Evolutionary conservation across 2,329 filamentous ascomycete species (phyloP).

Genomic region (Fonsecaea monophora): DNA sequence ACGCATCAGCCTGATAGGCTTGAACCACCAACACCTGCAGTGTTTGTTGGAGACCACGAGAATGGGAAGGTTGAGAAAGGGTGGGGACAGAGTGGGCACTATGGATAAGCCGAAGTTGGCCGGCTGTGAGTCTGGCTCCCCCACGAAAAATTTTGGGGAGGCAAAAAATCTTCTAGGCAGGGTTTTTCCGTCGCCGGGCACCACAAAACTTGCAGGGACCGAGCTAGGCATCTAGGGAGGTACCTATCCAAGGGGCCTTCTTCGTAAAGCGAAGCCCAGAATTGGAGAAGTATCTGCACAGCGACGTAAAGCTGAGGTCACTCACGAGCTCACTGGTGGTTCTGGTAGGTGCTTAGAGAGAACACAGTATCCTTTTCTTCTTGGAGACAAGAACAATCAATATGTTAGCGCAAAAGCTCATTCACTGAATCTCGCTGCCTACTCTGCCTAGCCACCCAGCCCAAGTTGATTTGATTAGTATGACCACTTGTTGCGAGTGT

Average conservation of each 20-base stretch:
- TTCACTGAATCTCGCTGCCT: not conserved
- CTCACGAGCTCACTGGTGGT: not conserved
- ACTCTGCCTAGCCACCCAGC: slow-evolving; percentile 10
- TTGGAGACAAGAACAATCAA: slow-evolving; percentile 2
- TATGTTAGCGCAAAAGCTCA: not conserved
- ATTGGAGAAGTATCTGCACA: slow-evolving; percentile 4
- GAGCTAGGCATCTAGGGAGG: not conserved
- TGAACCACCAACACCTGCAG: not conserved
- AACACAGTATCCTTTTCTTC: slow-evolving; percentile 16
- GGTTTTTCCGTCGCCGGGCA: not conserved
- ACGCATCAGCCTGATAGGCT: slow-evolving; percentile 19
- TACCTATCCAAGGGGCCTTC: too few species aligned
- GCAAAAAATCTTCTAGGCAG: not conserved
- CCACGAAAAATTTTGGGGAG: slow-evolving; percentile 6
- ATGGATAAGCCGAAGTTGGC: slow-evolving; percentile 11
- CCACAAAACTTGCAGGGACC: not conserved
- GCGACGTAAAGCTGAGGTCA: slow-evolving; percentile 1
- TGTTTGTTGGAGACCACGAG: slow-evolving; percentile 2
- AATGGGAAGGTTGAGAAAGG: slow-evolving; percentile 10
- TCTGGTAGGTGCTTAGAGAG: not conserved
- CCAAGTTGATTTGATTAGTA: slow-evolving; percentile 10
- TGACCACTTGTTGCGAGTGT: not conserved
- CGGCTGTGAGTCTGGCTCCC: slow-evolving; percentile 3
- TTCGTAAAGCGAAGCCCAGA: not conserved
- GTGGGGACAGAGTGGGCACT: slow-evolving; percentile 4